phyloP scores from a whole-genome alignment of 306 rosid species.

The Lathyrus tuberosus region DNA sequence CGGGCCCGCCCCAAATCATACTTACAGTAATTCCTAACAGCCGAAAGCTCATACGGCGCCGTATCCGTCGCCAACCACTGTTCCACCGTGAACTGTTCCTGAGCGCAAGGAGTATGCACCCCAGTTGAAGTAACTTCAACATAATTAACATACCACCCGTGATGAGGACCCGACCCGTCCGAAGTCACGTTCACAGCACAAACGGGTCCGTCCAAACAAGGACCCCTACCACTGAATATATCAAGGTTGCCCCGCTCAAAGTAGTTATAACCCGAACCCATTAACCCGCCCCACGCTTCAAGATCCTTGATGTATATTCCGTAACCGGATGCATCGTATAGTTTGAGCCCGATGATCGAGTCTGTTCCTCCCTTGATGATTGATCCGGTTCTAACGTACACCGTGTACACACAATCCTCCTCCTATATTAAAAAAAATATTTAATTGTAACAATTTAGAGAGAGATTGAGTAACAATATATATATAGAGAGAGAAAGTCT shows the following conservation, averaged over 20 bases:
- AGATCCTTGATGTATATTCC: conserved; percentile 50
- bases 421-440: conserved; percentile 42
- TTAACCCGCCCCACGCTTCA: conserved; percentile 76
- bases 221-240: conserved; percentile 77
- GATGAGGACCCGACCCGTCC: conserved; percentile 70
- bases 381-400: conserved; percentile 67
- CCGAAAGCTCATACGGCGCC: conserved; percentile 61
- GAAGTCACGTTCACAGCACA: conserved; percentile 72
- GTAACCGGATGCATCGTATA: conserved; percentile 48
- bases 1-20: conserved; percentile 8
- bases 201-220: conserved; percentile 58
- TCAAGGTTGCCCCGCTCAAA: conserved; percentile 85
- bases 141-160: conserved; percentile 87
- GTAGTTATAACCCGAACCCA: conserved; percentile 65
- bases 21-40: conserved; percentile 44
- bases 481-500: neutral
- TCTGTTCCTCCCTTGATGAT: conserved; percentile 71
- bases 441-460: no score
- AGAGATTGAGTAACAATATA: no score
- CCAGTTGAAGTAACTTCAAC: conserved; percentile 78
- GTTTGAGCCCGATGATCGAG: conserved; percentile 46
- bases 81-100: conserved; percentile 61
- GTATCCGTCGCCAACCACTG: conserved; percentile 82
- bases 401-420: conserved; percentile 64
- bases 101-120: conserved; percentile 56